phyloP scores from a whole-genome alignment of 208 protist species.

The Leishmania mexicana region DNA sequence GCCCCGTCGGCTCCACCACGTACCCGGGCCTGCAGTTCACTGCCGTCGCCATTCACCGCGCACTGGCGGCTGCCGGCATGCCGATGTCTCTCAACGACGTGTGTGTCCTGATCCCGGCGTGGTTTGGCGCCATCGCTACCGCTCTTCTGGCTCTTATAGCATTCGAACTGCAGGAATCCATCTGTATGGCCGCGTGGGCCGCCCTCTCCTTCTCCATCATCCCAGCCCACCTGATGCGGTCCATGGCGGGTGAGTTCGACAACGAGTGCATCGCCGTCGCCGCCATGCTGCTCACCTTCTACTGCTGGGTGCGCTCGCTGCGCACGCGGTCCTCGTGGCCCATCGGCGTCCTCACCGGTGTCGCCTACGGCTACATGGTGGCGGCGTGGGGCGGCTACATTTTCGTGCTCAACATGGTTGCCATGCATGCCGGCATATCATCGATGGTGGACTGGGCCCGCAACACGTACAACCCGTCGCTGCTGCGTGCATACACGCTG shows the following conservation, averaged over 20 bases:
- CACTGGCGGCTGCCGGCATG: constrained; percentile 73
- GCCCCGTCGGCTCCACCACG: constrained; percentile 97
- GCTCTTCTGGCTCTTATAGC: constrained; percentile 88
- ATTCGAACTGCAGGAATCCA: constrained; percentile 67
- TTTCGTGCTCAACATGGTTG: constrained; percentile 98
- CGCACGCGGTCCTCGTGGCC: constrained; percentile 47
- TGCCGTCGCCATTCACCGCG: constrained; percentile 90
- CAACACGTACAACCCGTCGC: constrained; percentile 78
- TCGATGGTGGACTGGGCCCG: constrained; percentile 78
- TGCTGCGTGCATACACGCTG: constrained; percentile 95
- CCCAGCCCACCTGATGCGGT: constrained; percentile 95
- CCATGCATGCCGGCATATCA: constrained; percentile 91
- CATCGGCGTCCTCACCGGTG: constrained; percentile 51
- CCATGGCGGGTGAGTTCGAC: constrained; percentile 98
- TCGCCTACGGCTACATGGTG: constrained; percentile 93
- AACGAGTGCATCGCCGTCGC: constrained; percentile 98
- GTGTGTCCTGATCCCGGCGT: constrained; percentile 96
- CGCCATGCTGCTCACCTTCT: constrained; percentile 96
- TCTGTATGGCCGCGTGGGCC: constrained; percentile 86
- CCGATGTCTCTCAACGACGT: constrained; percentile 94
- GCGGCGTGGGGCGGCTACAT: constrained; percentile 98
- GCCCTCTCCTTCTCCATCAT: constrained; percentile 66
- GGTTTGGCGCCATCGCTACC: constrained; percentile 92
- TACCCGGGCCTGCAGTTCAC: constrained; percentile 98
- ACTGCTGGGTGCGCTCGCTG: constrained; percentile 84